Evolutionary conservation across 2,329 filamentous ascomycete species (phyloP).

Genomic region (Talaromyces sp.): DNA sequence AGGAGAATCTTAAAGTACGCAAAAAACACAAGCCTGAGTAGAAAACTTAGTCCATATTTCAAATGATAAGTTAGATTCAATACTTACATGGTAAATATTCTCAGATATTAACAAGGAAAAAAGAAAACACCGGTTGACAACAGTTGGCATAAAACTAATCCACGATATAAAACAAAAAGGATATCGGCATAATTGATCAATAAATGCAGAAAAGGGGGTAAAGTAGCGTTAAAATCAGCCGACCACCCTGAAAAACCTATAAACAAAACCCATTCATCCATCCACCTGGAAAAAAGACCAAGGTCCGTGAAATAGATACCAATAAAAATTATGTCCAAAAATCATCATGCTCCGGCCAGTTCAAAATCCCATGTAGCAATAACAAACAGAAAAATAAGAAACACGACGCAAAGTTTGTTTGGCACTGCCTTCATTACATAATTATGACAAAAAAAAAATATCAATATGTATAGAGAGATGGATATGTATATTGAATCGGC

Average conservation of each 20-base stretch:
- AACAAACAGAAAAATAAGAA: slow-evolving; percentile 8
- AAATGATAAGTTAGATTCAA: not conserved
- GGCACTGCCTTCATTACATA: not conserved
- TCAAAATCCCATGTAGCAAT: not conserved
- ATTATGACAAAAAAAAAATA: not conserved
- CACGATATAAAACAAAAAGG: not conserved
- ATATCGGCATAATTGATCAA: not conserved
- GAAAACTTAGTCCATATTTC: too few species aligned
- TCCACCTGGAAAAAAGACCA: not conserved
- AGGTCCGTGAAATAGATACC: not conserved
- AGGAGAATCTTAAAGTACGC: too few species aligned
- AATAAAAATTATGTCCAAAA: not conserved
- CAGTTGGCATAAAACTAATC: not conserved
- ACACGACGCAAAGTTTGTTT: not conserved
- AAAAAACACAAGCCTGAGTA: too few species aligned
- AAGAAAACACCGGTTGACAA: not conserved
- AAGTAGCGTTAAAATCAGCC: not conserved
- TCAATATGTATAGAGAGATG: not conserved
- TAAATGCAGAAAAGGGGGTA: not conserved
- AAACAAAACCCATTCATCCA: not conserved
- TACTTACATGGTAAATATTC: not conserved
- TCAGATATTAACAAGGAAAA: not conserved
- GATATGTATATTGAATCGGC: not conserved
- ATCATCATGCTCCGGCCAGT: not conserved
- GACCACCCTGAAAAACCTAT: not conserved